Percentiles rank a stretch among this genome's conserved stretches.
Conservation (phyloP, 1,284 basidiomycete genomes). For the Ganoderma leucocontextum region DNA sequence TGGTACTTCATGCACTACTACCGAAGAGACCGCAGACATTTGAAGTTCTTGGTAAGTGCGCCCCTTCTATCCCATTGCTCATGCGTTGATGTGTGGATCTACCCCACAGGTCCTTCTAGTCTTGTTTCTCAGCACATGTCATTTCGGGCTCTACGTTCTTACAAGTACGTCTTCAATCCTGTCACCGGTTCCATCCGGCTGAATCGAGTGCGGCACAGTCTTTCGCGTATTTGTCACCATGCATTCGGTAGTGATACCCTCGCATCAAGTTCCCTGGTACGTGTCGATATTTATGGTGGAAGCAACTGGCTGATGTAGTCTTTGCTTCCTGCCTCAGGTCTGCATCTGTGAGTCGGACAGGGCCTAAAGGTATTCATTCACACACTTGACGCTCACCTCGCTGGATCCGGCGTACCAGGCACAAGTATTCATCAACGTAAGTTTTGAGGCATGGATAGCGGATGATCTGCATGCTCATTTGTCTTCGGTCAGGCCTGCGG, state of each 20-base stretch:
- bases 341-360: background rate
- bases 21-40: background rate
- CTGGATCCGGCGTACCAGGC: background rate
- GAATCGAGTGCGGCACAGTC: background rate
- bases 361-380: background rate
- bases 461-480: background rate
- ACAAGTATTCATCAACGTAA: constrained; percentile 3
- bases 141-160: background rate
- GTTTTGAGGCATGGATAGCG: background rate
- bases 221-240: constrained; percentile 5
- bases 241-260: constrained; percentile 4
- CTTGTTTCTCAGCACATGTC: background rate
- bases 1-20: background rate
- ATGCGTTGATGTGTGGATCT: background rate
- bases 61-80: background rate
- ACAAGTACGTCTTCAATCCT: background rate
- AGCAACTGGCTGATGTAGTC: background rate
- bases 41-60: constrained; percentile 1
- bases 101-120: background rate
- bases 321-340: background rate
- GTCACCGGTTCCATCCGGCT: background rate
- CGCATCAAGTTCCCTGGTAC: background rate
- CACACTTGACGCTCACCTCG: background rate
- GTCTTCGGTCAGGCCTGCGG: background rate
- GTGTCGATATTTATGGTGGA: background rate